Evolutionary conservation across 2,329 filamentous ascomycete genomes (phyloP).

Genomic region (Clonostachys chloroleuca): DNA sequence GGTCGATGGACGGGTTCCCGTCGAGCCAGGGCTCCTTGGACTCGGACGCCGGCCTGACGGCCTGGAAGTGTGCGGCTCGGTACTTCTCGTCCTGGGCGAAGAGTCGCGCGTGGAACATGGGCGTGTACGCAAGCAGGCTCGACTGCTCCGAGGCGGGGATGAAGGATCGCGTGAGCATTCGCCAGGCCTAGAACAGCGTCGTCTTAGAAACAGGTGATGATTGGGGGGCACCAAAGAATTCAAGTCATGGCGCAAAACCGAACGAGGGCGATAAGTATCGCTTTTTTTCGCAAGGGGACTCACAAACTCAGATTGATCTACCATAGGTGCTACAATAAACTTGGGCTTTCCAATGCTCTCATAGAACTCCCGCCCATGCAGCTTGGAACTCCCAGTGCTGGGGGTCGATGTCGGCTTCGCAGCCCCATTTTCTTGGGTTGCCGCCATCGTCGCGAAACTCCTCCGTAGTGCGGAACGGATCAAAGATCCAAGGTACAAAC

Average conservation of each 20-base stretch:
- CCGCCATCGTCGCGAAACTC: constrained; percentile 22
- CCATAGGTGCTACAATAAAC: constrained; percentile 92
- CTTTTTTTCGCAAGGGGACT: constrained; percentile 21
- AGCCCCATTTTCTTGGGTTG: not conserved
- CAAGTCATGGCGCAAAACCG: not conserved
- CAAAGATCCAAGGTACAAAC: too few relatives aligned
- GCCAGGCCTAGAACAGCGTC: constrained; percentile 69
- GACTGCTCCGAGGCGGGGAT: constrained; percentile 61
- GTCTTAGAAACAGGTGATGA: too few relatives aligned
- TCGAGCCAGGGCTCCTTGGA: constrained; percentile 60
- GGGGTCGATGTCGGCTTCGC: constrained; percentile 4
- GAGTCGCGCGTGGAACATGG: constrained; percentile 92
- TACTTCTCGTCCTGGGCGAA: constrained; percentile 76
- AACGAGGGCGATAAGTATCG: not conserved
- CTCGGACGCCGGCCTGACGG: constrained; percentile 32
- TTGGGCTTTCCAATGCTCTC: constrained; percentile 91
- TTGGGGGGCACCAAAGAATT: not conserved
- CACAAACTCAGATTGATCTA: constrained; percentile 97
- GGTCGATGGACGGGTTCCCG: constrained; percentile 78
- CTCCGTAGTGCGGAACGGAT: not conserved
- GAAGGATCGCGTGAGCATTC: constrained; percentile 92
- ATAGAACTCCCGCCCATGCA: constrained; percentile 87
- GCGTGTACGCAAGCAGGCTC: constrained; percentile 80
- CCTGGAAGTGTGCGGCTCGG: constrained; percentile 77
- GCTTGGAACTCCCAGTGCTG: constrained; percentile 39